Evolutionary conservation across 176 grass and related monocot species (phyloP), one percentile per base, ranked within the genome.

Genomic region (Pontederia paniculata): DNA sequence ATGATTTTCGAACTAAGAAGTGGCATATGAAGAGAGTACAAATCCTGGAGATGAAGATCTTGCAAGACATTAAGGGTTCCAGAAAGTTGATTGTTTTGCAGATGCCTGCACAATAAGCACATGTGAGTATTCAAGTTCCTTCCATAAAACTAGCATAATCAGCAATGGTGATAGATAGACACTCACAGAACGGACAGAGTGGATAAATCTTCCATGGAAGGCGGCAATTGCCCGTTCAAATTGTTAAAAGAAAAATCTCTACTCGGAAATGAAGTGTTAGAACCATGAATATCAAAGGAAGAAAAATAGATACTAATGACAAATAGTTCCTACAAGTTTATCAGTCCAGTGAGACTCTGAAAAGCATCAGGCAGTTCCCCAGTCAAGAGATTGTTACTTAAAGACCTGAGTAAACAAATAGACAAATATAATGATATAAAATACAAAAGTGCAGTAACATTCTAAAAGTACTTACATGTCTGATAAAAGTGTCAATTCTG

Each of bases 11-110:
- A 17, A 37, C 28, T 37, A 45, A 82, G 23, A 58, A 22, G 70
- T 61, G 69, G 23, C 52, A 50, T 23, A 52, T 67, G 15, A 41
- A 76, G 68, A 52, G 70, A n/a, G n/a, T 97, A 97, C 91, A 97
- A 79, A 80, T 97, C 83, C 84, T 81, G 76, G 57, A 97, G 78
- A 54, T 82, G 72, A 44, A 97, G 91, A 83, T 83, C 75, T 79
- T 90, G 71, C 86, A 97, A 81, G 22, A 88, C 77, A 72, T 81
- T 54, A 42, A 97, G 91, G 19, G 67, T 84, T 3, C 91, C 91
- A 54, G 79, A 79, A 63, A 97, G 66, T 42, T 60, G 65, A 77
- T 97, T 97, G 62, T 90, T 72, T 68, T 97, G 91, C 63, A 90
- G 25, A 67, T 84, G 79, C 77, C 91, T 97, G 77, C 28, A 78